These are phyloP conservation scores for Globisporangium canariense DNA, from an alignment of 352 stramenopile species.

Conservation along the genomic window DNA sequence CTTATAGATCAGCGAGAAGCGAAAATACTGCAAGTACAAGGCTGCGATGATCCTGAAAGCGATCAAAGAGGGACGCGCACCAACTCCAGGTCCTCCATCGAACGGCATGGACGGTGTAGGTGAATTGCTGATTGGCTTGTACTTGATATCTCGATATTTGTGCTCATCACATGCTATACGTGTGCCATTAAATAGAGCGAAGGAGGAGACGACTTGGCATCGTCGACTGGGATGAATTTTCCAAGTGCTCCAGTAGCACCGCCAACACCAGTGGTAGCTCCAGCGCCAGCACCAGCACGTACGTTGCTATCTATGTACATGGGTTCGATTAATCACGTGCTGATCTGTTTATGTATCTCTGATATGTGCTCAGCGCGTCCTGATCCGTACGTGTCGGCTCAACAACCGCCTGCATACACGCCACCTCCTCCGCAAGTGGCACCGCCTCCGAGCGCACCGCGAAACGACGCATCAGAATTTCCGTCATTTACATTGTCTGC, in stretches of 20 bases:
- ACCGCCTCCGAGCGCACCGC: constrained; percentile 11
- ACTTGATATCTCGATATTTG: neutral
- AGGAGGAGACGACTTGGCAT: constrained; percentile 12
- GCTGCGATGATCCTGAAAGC: constrained; percentile 94
- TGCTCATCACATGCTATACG: neutral
- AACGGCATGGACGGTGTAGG: constrained; percentile 42
- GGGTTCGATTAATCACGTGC: neutral
- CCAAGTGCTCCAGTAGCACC: constrained; percentile 9
- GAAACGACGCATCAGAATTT: constrained; percentile 26
- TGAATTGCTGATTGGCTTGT: neutral
- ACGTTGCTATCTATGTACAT: neutral
- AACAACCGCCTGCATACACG: constrained; percentile 12
- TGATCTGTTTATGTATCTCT: neutral
- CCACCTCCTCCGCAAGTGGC: constrained; percentile 4
- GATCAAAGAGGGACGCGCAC: constrained; percentile 89
- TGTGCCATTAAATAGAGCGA: neutral
- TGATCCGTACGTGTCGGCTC: constrained; percentile 6
- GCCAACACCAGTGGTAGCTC: neutral
- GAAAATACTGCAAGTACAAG: constrained; percentile 95
- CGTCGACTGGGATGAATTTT: constrained; percentile 10
- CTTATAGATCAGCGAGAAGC: constrained; percentile 79
- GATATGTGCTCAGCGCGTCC: constrained; percentile 1
- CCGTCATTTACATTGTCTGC: constrained; percentile 54
- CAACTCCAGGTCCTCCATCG: constrained; percentile 74
- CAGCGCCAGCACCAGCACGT: neutral